Evolutionary conservation across 352 stramenopile species (phyloP).

Genomic region (Peronospora farinosa): DNA sequence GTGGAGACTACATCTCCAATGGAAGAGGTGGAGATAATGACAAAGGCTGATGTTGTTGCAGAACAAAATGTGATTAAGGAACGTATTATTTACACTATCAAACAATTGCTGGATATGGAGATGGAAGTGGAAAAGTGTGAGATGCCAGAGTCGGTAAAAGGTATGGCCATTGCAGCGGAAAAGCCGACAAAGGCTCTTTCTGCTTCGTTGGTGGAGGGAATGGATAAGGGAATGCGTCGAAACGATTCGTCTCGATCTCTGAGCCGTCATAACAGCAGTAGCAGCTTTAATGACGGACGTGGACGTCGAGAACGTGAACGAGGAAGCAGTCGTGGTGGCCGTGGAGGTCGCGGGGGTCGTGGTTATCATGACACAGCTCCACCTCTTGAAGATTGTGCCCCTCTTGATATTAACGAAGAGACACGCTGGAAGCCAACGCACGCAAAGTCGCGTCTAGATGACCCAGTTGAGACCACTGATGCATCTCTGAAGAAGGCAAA

Average conservation of each 20-base stretch:
- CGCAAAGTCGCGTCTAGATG: slow-evolving; percentile 49
- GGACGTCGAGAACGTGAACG: slow-evolving; percentile 33
- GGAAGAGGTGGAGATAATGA: slow-evolving; percentile 11
- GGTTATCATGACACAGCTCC: slow-evolving; percentile 46
- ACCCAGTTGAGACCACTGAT: slow-evolving; percentile 43
- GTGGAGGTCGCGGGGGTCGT: slow-evolving; percentile 38
- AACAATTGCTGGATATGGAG: slow-evolving; percentile 67
- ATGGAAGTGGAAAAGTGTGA: slow-evolving; percentile 39
- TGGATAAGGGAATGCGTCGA: slow-evolving; percentile 27
- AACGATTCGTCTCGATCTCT: slow-evolving; percentile 45
- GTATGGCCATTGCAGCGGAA: slow-evolving; percentile 38
- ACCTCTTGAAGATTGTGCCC: slow-evolving; percentile 52
- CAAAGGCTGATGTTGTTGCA: slow-evolving; percentile 27
- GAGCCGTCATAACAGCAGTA: slow-evolving; percentile 37
- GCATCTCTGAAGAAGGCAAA: slow-evolving; percentile 84
- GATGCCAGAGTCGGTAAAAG: slow-evolving; percentile 49
- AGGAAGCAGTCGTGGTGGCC: slow-evolving; percentile 39
- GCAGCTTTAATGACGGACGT: slow-evolving; percentile 33
- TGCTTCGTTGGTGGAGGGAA: slow-evolving; percentile 15
- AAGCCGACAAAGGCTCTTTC: slow-evolving; percentile 47
- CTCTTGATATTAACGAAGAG: slow-evolving; percentile 74
- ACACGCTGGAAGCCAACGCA: slow-evolving; percentile 79
- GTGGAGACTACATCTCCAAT: slow-evolving; percentile 6
- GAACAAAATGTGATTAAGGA: slow-evolving; percentile 40
- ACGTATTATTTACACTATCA: slow-evolving; percentile 74